Evolutionary conservation across 257 asterid genomes (phyloP), one percentile per base, ranked within the genome.

Genomic region (Buddleja alternifolia): DNA sequence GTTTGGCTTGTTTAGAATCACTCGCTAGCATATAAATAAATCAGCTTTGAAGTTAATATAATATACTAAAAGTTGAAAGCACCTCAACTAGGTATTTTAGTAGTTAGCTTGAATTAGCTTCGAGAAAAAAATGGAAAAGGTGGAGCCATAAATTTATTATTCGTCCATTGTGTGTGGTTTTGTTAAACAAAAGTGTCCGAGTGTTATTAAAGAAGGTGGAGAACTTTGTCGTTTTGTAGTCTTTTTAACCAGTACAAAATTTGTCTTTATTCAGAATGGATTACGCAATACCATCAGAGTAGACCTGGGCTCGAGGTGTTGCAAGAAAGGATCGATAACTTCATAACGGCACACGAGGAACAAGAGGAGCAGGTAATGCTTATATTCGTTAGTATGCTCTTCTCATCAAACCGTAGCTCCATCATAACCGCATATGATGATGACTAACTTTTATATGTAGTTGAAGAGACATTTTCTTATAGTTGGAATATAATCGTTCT

Each of bases 301-400:
- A 89, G 97, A 80, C 96, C 96, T 58, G 97, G 92, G 34, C 52
- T 91, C 62, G 48, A 86, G 48, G 75, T 83, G 73, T 77, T 94
- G 80, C 96, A 91, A 75, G 89, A 87, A 75, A 86, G 79, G 78
- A 89, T 91, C n/a, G 97, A 94, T 70, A 92, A 91, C 42, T 91
- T 87, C 81, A 90, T 94, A 54, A 67, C 75, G 54, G 86, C 80
- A n/a, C 90, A 91, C 44, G 99, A 91, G 76, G 86, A 82, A 69
- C 62, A 73, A 67, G 86, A 82, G 76, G 96, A 87, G 70, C 81
- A 86, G 97, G 99, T 94, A 73, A 66, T 69, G 40, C 15, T 34
- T 20, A 36, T 19, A 8, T 10, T 36, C 10, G 57, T 51, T 64
- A 19, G 29, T 23, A 11, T 7, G 23, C n/a, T 36, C 16, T 34